Conservation (phyloP, 495 filamentous ascomycete genomes). For the Penicillium desertorum region DNA sequence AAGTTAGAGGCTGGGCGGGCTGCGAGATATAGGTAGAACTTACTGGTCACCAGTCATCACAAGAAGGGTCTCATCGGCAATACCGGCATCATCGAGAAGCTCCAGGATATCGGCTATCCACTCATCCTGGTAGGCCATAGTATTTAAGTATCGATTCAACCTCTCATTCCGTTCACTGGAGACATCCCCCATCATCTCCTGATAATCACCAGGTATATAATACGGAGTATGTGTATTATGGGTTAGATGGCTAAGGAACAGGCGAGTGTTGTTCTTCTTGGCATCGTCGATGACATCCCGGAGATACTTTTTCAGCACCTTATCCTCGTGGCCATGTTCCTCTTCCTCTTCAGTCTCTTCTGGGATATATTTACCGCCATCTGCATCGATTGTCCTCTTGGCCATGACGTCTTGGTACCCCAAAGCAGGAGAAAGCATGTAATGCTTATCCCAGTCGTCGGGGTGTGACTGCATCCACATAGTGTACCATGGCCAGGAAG, state of each 20-base stretch:
- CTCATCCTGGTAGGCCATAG: conserved; percentile 38
- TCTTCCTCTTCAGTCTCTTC: conserved; percentile 30
- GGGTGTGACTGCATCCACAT: conserved; percentile 41
- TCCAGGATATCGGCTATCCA: conserved; percentile 40
- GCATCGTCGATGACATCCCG: conserved; percentile 36
- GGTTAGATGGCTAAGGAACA: conserved; percentile 45
- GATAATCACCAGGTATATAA: conserved; percentile 39
- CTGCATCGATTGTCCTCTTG: conserved; percentile 26
- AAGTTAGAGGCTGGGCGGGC: not conserved
- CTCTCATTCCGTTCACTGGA: conserved; percentile 27
- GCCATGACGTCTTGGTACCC: conserved; percentile 38
- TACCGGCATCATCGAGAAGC: conserved; percentile 37
- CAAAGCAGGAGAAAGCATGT: conserved; percentile 27
- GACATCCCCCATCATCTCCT: conserved; percentile 29
- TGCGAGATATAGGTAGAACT: conserved; percentile 8
- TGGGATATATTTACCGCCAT: conserved; percentile 22
- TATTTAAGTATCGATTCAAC: conserved; percentile 44
- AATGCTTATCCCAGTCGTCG: conserved; percentile 37
- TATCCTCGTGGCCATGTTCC: conserved; percentile 41
- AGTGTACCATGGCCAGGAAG: conserved; percentile 37
- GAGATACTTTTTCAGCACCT: conserved; percentile 36
- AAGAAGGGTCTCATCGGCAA: conserved; percentile 44
- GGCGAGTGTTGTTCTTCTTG: conserved; percentile 34
- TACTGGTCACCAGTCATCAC: conserved; percentile 49
- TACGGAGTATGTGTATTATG: conserved; percentile 44